These are phyloP conservation scores for Angomonas ambiguus DNA, from an alignment of 208 protist species.

Conservation along the genomic window DNA sequence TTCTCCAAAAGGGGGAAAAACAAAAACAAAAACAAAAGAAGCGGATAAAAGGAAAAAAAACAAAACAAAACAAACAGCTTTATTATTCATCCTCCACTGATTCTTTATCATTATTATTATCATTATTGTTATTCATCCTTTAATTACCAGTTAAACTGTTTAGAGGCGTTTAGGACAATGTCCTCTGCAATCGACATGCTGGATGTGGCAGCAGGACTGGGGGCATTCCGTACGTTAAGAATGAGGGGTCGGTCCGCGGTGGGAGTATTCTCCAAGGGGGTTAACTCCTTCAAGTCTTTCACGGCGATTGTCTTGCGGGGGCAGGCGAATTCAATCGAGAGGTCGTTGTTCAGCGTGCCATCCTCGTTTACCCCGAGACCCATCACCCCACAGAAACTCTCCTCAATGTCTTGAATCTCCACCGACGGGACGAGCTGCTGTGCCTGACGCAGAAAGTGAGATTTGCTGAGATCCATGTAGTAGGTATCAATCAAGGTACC, in stretches of 20 bases:
- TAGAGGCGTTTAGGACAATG: conserved; percentile 53
- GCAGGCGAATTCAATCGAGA: conserved; percentile 68
- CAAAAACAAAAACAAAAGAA: conserved; percentile 5
- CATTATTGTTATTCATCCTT: not conserved
- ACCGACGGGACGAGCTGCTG: conserved; percentile 73
- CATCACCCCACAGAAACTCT: conserved; percentile 77
- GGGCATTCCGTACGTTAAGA: conserved; percentile 88
- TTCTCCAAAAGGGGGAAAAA: not conserved
- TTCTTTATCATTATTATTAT: conserved; percentile 2
- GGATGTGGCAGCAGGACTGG: conserved; percentile 82
- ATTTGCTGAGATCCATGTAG: conserved; percentile 53
- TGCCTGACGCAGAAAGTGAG: conserved; percentile 56
- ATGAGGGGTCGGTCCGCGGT: conserved; percentile 38
- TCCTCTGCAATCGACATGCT: conserved; percentile 85
- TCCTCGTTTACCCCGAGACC: conserved; percentile 47
- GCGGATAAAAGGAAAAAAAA: not conserved
- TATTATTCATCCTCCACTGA: not conserved
- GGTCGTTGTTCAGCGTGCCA: conserved; percentile 58
- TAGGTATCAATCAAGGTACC: conserved; percentile 53
- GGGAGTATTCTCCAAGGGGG: not conserved
- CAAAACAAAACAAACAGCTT: not conserved
- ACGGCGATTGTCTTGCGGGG: conserved; percentile 47
- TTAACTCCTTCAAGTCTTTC: not conserved
- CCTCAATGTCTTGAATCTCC: conserved; percentile 51
- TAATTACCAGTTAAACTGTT: conserved; percentile 61